Conservation (phyloP, 1,284 basidiomycete genomes). For the Puccinia polysora region DNA sequence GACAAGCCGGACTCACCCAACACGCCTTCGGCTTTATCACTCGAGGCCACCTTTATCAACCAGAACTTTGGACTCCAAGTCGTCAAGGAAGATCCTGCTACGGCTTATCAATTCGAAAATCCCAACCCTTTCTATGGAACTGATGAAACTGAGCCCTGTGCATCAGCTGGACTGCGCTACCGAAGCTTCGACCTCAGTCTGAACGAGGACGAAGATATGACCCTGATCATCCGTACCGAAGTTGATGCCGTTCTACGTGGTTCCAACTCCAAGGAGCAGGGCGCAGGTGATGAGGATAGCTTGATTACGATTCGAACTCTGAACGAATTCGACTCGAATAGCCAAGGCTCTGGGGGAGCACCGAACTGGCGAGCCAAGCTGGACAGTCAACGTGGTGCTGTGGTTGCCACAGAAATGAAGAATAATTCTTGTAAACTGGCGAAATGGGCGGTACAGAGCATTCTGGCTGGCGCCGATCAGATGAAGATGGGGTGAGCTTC, state of each 20-base stretch:
- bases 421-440: conserved; percentile 98
- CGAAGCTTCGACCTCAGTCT: conserved; percentile 89
- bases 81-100: conserved; percentile 66
- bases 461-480: conserved; percentile 88
- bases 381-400: conserved; percentile 92
- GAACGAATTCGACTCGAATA: conserved; percentile 93
- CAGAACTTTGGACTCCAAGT: conserved; percentile 98
- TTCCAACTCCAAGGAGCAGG: conserved; percentile 54
- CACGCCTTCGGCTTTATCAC: conserved; percentile 82
- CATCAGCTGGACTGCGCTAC: conserved; percentile 94
- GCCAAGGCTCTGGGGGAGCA: conserved; percentile 82
- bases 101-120: conserved; percentile 65
- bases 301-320: conserved; percentile 88
- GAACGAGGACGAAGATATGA: conserved; percentile 81
- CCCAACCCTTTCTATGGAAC: conserved; percentile 91
- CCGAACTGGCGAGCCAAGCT: conserved; percentile 96
- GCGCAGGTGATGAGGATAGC: conserved; percentile 52
- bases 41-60: conserved; percentile 98
- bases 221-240: conserved; percentile 89
- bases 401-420: conserved; percentile 99
- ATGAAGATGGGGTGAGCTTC: conserved; percentile 88
- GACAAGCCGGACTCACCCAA: conserved; percentile 80
- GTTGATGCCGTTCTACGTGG: conserved; percentile 81
- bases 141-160: conserved; percentile 91
- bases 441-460: conserved; percentile 92